Conservation (phyloP, 345 rosid genomes). For the Capsella bursapastoris region DNA sequence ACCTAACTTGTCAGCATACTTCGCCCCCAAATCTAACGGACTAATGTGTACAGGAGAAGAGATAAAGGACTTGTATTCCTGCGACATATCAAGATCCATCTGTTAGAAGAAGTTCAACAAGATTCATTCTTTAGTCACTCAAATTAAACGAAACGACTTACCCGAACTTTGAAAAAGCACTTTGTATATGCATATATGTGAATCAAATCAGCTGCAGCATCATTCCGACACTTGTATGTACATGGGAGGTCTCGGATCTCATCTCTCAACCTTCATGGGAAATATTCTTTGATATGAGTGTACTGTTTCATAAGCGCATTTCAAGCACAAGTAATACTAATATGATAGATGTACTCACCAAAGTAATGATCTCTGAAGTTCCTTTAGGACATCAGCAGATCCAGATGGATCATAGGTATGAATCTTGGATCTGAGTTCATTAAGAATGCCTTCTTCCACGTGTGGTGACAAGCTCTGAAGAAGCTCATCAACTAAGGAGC, state of each 20-base stretch:
- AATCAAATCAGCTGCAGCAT: constrained; percentile 99
- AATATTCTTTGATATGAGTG: constrained; percentile 17
- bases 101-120: constrained; percentile 28
- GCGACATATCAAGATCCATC: constrained; percentile 36
- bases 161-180: constrained; percentile 79
- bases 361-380: constrained; percentile 82
- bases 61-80: constrained; percentile 81
- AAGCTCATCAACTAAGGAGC: constrained; percentile 87
- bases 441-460: constrained; percentile 61
- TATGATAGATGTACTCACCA: constrained; percentile 63
- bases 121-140: constrained; percentile 5
- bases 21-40: constrained; percentile 92
- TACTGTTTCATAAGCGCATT: constrained; percentile 14
- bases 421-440: constrained; percentile 77
- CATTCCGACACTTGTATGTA: constrained; percentile 91
- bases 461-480: constrained; percentile 82
- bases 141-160: constrained; percentile 45
- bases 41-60: constrained; percentile 91
- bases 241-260: constrained; percentile 88
- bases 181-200: constrained; percentile 92
- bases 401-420: constrained; percentile 68
- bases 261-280: constrained; percentile 83
- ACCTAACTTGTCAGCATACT: constrained; percentile 78
- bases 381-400: constrained; percentile 67
- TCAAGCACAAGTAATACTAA: neutral